Percentiles rank a stretch among this genome's conserved stretches.
Conservation (phyloP, 1,284 basidiomycete species). For the Ganoderma meredithae region DNA sequence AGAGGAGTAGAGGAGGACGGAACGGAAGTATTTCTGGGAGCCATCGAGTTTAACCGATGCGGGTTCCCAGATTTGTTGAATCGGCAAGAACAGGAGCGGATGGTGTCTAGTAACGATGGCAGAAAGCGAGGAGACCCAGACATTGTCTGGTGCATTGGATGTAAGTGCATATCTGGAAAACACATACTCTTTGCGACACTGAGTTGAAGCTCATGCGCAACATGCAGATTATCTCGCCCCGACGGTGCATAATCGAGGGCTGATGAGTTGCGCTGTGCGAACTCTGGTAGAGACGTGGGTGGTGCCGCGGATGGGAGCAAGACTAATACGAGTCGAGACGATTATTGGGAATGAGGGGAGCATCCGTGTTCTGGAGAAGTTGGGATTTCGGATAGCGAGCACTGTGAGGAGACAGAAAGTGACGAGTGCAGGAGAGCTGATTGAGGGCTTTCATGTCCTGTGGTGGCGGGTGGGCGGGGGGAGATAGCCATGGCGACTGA, state of each 20-base stretch:
- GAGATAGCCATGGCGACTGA: slow-evolving; percentile 2
- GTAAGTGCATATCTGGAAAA: slow-evolving; percentile 43
- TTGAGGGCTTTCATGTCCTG: slow-evolving; percentile 38
- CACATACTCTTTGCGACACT: not conserved
- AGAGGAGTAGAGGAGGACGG: slow-evolving; percentile 58
- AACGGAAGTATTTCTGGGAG: slow-evolving; percentile 54
- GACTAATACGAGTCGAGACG: slow-evolving; percentile 51
- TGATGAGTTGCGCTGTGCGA: slow-evolving; percentile 67
- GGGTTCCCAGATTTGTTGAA: slow-evolving; percentile 44
- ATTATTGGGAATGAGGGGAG: slow-evolving; percentile 64
- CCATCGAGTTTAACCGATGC: slow-evolving; percentile 49
- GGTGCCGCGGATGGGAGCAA: slow-evolving; percentile 63
- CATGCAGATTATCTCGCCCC: slow-evolving; percentile 59
- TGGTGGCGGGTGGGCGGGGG: slow-evolving; percentile 32
- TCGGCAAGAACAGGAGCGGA: slow-evolving; percentile 42
- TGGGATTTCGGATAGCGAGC: slow-evolving; percentile 57
- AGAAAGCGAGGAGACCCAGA: slow-evolving; percentile 51
- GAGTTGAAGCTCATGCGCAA: slow-evolving; percentile 30
- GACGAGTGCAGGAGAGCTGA: slow-evolving; percentile 33
- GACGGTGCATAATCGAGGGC: slow-evolving; percentile 67
- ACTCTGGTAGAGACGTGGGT: slow-evolving; percentile 62
- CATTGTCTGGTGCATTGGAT: slow-evolving; percentile 60
- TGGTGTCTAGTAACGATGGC: slow-evolving; percentile 47
- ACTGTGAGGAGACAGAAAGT: slow-evolving; percentile 46
- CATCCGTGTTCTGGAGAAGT: slow-evolving; percentile 68